phyloP scores from a whole-genome alignment of 805 yeast genomes.

The Dipodascus geniculatus region DNA sequence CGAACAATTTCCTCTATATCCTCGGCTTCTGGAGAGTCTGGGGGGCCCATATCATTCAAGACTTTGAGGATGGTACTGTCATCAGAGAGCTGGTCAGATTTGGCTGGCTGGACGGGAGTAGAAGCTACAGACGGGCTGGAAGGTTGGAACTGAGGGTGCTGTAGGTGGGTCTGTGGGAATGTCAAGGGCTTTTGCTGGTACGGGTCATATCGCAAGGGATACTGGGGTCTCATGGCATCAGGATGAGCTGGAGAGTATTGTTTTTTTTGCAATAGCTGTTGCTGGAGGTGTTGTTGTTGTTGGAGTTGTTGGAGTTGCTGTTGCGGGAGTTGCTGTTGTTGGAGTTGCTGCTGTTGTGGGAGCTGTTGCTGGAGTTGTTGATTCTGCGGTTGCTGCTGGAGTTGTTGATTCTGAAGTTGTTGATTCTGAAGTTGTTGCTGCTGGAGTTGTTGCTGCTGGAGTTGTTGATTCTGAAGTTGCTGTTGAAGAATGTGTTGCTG shows the following conservation, averaged over 20 bases:
- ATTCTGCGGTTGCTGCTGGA: not conserved
- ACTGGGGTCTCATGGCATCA: not conserved
- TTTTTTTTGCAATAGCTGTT: not conserved
- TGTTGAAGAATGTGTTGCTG: conserved; percentile 5
- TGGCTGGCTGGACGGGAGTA: not conserved
- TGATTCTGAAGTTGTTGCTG: conserved; percentile 3
- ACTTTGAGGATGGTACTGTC: not conserved
- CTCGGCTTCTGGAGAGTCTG: conserved; percentile 12
- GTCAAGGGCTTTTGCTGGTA: not conserved
- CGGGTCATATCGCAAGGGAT: not conserved
- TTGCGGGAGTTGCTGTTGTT: not conserved
- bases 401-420: not conserved
- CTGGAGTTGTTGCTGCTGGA: conserved; percentile 10
- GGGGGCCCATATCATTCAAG: not conserved
- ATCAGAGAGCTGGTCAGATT: not conserved
- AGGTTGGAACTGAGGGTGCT: not conserved
- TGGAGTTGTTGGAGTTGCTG: not conserved
- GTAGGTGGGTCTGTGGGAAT: not conserved
- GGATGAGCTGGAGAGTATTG: no score
- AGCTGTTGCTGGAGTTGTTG: not conserved
- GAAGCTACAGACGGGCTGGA: not conserved
- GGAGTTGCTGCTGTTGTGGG: not conserved
- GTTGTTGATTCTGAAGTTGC: conserved; percentile 4
- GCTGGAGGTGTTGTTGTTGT: not conserved
- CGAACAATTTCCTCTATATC: conserved; percentile 13